These are phyloP conservation scores for Westerdykella sp. DNA, from an alignment of 2,329 filamentous ascomycete species.

Conservation along the genomic window DNA sequence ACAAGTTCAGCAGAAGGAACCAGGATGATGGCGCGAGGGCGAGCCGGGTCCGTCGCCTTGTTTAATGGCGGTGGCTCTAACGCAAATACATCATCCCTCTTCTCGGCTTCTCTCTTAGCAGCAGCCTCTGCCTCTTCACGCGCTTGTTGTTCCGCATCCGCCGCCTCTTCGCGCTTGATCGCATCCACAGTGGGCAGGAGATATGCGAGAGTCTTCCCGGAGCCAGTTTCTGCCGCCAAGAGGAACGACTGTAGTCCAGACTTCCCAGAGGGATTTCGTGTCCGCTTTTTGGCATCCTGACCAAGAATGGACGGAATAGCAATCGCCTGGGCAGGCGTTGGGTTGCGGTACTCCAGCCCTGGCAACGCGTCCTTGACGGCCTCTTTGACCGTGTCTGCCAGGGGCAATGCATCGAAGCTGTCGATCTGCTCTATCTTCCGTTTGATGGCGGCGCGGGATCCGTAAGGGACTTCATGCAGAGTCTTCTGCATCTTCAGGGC, in stretches of 20 bases:
- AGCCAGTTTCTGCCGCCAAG: constrained; percentile 91
- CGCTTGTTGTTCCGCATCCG: constrained; percentile 49
- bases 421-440: constrained; percentile 58
- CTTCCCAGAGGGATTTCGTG: constrained; percentile 24
- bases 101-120: constrained; percentile 20
- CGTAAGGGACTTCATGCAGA: constrained; percentile 70
- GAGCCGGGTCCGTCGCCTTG: constrained; percentile 62
- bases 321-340: constrained; percentile 83
- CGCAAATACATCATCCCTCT: constrained; percentile 50
- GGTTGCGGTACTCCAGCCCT: constrained; percentile 66
- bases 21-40: constrained; percentile 77
- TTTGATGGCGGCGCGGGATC: constrained; percentile 58
- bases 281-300: constrained; percentile 40
- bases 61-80: constrained; percentile 53
- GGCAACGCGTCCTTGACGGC: constrained; percentile 73
- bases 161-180: constrained; percentile 65
- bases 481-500: constrained; percentile 91
- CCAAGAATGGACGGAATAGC: constrained; percentile 77
- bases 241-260: constrained; percentile 61
- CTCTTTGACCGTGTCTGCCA: constrained; percentile 65
- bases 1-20: constrained; percentile 92
- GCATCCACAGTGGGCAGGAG: constrained; percentile 78
- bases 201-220: constrained; percentile 93
- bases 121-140: constrained; percentile 48
- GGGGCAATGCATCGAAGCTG: constrained; percentile 72